Evolutionary conservation across 352 stramenopile species (phyloP), one percentile per base, ranked within the genome.

Genomic region (Ophiocytium majus): DNA sequence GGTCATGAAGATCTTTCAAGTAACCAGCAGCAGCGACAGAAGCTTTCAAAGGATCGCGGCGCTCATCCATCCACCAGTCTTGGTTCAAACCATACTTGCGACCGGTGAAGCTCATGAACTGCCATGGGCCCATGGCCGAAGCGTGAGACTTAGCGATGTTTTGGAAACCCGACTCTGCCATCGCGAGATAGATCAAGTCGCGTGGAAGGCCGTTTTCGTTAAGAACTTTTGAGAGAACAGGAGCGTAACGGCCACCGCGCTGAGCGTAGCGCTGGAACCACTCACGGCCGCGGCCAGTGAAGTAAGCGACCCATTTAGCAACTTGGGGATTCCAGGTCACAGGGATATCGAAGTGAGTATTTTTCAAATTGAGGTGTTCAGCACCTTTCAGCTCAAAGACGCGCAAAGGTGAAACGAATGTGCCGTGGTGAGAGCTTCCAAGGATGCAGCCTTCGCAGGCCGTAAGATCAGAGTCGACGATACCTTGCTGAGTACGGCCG

Each of bases 221-320:
- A 23, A 71, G 23, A 28, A 71, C 28, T 71, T 71, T 71, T 71
- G 57, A 71, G 57, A 71, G 57, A 71, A 71, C 57, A 23, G 57
- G 57, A 71, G 57, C 57, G 28, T 71, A 71, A 23, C 57, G 57
- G 28, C 57, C 57, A 28, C 19, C 57, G 28, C 57, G 57, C 57
- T 71, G 57, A 23, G 57, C 28, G 57, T 71, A 71, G 57, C 28
- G 23, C 57, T 23, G 28, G 57, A 71, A 71, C 23, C 28, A 28
- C 57, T 71, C 19, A 71, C 57, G 57, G 19, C 57, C 57, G 28
- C 57, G 57, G 28, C 57, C 57, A 71, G 57, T 71, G 57, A 71
- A 71, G 28, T 23, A 71, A 23, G 23, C 28, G 19, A 71, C 57
- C 57, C 57, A 71, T 23, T 28, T 28, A 23, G 57, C 57, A 23